Evolutionary conservation across 192 early-diverging fungal species (phyloP), one percentile per base, ranked within the genome.

Genomic region (Backusella circina): DNA sequence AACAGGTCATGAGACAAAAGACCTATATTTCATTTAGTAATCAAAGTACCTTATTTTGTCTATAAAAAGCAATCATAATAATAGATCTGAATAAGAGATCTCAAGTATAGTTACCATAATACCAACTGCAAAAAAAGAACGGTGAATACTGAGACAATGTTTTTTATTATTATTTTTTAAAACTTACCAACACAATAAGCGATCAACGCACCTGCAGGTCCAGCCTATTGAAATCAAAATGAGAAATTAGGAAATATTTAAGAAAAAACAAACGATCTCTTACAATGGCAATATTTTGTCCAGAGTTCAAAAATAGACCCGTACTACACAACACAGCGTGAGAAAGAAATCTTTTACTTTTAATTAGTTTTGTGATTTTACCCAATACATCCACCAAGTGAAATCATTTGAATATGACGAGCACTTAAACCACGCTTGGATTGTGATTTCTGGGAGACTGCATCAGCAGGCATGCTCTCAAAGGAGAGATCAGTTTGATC

Each of bases 151-250:
- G 13, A 41, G 39, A 16, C 6, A 41, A 8, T 31, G 35, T 8
- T 41, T 16, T 26, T 13, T 32, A 32, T 13, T 30, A 16, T 13
- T 8, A 18, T 4, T 15, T 21, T 6, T 12, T 16, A 66, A 23
- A 16, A 69, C 74, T 50, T 65, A 76, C 75, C 65, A 67, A 79
- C 67, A 5, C 78, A 28, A 69, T 89, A 95, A 21, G 92, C 88
- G n/a, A 91, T 71, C 65, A 95, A 83, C 2, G 88, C 83, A n/a
- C 93, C 93, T 2, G 87, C 86, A 0, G 93, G 91, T 0, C 93
- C 93, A 5, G 91, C 95, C 92, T 5, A 80, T 51, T n/a, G n/a
- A n/a, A 7, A 85, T 37, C 7, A 67, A 65, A 30, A 64, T 9
- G 21, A 67, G 31, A 41, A 30, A 75, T 30, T 36, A 28, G 35